Conservation (phyloP, 495 filamentous ascomycete species). For the Aspergillus olivimuriae region DNA sequence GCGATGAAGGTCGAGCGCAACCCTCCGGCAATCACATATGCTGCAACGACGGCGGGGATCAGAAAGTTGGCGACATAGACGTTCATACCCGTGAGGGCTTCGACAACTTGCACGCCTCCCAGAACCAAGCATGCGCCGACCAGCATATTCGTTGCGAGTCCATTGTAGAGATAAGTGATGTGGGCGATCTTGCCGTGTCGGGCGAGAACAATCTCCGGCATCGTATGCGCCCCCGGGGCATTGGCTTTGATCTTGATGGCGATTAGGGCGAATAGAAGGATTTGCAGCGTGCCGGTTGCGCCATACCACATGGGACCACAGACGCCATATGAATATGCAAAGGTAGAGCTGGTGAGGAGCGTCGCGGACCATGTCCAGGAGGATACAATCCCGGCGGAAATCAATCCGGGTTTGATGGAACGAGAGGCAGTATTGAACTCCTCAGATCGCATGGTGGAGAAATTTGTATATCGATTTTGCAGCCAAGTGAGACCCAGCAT, state of each 20-base stretch:
- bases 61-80: conserved; percentile 39
- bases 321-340: conserved; percentile 45
- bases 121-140: conserved; percentile 34
- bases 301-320: conserved; percentile 43
- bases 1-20: conserved; percentile 36
- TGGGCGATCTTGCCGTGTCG: conserved; percentile 33
- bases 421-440: conserved; percentile 47
- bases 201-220: conserved; percentile 32
- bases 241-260: conserved; percentile 38
- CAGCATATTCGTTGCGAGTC: conserved; percentile 40
- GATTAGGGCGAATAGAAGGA: conserved; percentile 35
- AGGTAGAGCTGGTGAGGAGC: conserved; percentile 37
- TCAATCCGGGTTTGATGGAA: conserved; percentile 42
- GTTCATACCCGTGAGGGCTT: conserved; percentile 38
- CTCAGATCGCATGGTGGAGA: conserved; percentile 38
- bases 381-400: conserved; percentile 42
- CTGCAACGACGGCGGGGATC: conserved; percentile 34
- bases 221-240: conserved; percentile 32
- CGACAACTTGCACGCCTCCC: conserved; percentile 37
- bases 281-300: conserved; percentile 37
- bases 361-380: conserved; percentile 43
- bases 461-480: conserved; percentile 42
- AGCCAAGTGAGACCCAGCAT: conserved; percentile 39
- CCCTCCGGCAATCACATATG: conserved; percentile 40
- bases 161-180: conserved; percentile 33